These are phyloP conservation scores for Kazachstania bromeliacearum DNA, from an alignment of 805 yeast species.

Conservation along the genomic window DNA sequence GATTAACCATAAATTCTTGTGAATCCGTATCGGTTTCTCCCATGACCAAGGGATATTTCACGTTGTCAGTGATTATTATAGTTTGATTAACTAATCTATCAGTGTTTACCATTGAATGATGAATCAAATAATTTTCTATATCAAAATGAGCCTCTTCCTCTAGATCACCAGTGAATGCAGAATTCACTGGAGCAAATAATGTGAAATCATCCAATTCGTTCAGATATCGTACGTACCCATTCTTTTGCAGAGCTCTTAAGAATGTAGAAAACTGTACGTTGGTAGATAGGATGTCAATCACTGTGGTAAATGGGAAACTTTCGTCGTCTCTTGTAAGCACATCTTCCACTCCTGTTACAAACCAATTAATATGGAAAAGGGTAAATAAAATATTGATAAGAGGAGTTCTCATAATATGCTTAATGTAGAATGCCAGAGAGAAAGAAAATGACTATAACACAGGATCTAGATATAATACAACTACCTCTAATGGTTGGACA, in stretches of 20 bases:
- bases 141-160: slow-evolving; percentile 8
- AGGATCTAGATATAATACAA: no score
- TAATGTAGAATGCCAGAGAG: no score
- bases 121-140: slow-evolving; percentile 23
- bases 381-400: no score
- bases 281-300: slow-evolving; percentile 60
- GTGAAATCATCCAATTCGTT: slow-evolving; percentile 57
- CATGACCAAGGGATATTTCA: slow-evolving; percentile 15
- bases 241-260: slow-evolving; percentile 48
- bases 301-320: slow-evolving; percentile 30
- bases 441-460: no score
- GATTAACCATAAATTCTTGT: slow-evolving; percentile 7
- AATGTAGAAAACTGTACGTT: slow-evolving; percentile 61
- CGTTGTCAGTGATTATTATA: slow-evolving; percentile 8
- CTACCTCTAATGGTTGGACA: no score
- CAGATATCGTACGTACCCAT: slow-evolving; percentile 52
- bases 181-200: slow-evolving; percentile 70
- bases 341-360: no score
- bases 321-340: no score
- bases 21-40: slow-evolving; percentile 7
- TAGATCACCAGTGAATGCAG: slow-evolving; percentile 44
- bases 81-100: slow-evolving; percentile 9
- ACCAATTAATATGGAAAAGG: no score
- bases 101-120: slow-evolving; percentile 30
- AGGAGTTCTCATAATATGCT: no score